phyloP scores from a whole-genome alignment of 257 asterid species.

The Fraxinus quadrangulata region DNA sequence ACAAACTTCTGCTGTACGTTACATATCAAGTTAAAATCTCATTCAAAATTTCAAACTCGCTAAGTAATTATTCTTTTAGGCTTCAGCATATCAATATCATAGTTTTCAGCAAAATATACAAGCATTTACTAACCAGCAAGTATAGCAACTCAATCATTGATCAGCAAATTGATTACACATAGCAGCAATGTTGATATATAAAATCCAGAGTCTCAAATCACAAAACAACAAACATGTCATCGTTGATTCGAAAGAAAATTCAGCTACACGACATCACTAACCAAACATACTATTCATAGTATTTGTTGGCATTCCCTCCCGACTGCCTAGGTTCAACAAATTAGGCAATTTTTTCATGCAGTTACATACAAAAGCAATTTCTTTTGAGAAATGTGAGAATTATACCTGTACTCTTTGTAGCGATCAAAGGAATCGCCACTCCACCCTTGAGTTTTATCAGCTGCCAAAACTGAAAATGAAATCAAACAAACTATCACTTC shows the following conservation, averaged over 20 bases:
- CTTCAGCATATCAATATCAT: not conserved
- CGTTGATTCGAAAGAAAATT: not conserved
- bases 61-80: not conserved
- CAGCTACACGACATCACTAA: not conserved
- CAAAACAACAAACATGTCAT: not conserved
- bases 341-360: not conserved
- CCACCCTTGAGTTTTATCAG: constrained; percentile 82
- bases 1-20: not conserved
- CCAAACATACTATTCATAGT: not conserved
- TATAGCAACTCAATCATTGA: not conserved
- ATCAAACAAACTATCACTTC: constrained; percentile 59
- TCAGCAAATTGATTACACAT: not conserved
- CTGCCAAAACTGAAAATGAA: constrained; percentile 82
- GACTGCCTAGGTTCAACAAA: not conserved
- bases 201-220: not conserved
- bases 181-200: not conserved
- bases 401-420: constrained; percentile 61
- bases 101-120: not conserved
- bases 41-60: not conserved
- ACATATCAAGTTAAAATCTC: not conserved
- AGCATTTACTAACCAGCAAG: not conserved
- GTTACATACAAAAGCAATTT: not conserved
- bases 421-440: constrained; percentile 82
- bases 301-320: no score
- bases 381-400: not conserved